Conservation (phyloP, 2,329 filamentous ascomycete genomes). For the Neopestalotiopsis sp. region DNA sequence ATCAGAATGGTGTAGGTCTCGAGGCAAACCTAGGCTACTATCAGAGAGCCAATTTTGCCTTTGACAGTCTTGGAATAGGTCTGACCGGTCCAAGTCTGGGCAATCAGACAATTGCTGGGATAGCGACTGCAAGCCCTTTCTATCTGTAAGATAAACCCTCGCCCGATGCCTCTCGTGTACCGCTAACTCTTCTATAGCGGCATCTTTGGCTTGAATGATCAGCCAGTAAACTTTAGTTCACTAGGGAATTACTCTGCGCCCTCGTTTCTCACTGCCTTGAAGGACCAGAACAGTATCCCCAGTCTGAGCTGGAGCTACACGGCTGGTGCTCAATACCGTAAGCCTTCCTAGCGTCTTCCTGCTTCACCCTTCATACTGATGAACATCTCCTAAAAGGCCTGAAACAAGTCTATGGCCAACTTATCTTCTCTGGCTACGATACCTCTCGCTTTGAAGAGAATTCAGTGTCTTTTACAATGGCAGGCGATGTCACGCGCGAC, state of each 20-base stretch:
- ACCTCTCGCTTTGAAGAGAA: constrained; percentile 45
- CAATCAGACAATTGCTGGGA: constrained; percentile 39
- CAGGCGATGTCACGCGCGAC: constrained; percentile 39
- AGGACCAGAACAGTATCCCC: constrained; percentile 42
- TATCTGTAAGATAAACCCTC: constrained; percentile 38
- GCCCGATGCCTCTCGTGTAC: neutral
- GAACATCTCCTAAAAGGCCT: constrained; percentile 30
- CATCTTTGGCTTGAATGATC: constrained; percentile 44
- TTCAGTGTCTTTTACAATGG: constrained; percentile 43
- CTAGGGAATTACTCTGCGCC: constrained; percentile 41
- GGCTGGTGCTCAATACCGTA: constrained; percentile 46
- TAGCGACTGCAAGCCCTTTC: constrained; percentile 41
- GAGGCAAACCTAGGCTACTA: constrained; percentile 44
- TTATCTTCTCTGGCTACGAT: constrained; percentile 48
- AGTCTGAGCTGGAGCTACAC: constrained; percentile 50
- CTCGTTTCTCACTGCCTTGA: constrained; percentile 44
- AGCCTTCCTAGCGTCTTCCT: constrained; percentile 20
- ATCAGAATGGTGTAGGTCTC: constrained; percentile 41
- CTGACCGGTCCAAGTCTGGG: constrained; percentile 38
- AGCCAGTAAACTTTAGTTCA: constrained; percentile 43
- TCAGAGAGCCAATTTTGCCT: constrained; percentile 33
- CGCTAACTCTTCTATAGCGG: constrained; percentile 31
- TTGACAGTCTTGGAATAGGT: constrained; percentile 37
- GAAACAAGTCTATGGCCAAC: constrained; percentile 43
- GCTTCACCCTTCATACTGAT: neutral